phyloP scores from a whole-genome alignment of 2,329 filamentous ascomycete genomes.

The Dryadomyces quercivorus region DNA sequence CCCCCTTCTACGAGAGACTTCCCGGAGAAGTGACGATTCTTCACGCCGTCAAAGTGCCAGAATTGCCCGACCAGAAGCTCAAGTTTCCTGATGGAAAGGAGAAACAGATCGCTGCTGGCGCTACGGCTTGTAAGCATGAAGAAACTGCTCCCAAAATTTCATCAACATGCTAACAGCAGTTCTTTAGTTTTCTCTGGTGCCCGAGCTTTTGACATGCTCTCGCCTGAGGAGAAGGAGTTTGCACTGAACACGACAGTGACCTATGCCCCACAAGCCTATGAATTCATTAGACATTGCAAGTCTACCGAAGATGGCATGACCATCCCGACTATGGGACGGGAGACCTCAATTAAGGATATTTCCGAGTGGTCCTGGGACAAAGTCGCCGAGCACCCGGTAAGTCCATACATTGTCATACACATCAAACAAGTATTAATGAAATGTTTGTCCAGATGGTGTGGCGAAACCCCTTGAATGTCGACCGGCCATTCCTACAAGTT shows the following conservation, averaged over 20 bases:
- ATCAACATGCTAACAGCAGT: background rate
- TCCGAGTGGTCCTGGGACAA: constrained; percentile 10
- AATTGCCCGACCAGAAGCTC: constrained; percentile 7
- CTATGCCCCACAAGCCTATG: constrained; percentile 10
- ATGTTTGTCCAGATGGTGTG: constrained; percentile 48
- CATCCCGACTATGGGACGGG: constrained; percentile 6
- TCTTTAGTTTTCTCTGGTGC: constrained; percentile 8
- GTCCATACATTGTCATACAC: background rate
- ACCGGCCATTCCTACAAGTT: constrained; percentile 8
- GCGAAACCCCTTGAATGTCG: constrained; percentile 51
- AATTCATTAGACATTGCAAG: constrained; percentile 31
- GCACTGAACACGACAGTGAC: constrained; percentile 9
- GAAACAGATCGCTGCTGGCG: constrained; percentile 7
- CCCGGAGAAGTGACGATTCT: constrained; percentile 61
- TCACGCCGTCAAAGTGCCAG: constrained; percentile 60
- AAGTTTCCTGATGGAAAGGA: constrained; percentile 7
- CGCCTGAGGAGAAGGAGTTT: constrained; percentile 9
- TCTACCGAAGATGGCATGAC: constrained; percentile 8
- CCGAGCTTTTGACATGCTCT: constrained; percentile 9
- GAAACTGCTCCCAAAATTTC: no score
- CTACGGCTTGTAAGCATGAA: constrained; percentile 6
- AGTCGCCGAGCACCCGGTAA: constrained; percentile 21
- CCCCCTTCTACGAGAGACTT: constrained; percentile 59
- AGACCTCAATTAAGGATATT: constrained; percentile 2
- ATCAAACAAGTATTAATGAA: no score